Conservation (phyloP, 176 grass and related monocot genomes). For the Carex scoparia region DNA sequence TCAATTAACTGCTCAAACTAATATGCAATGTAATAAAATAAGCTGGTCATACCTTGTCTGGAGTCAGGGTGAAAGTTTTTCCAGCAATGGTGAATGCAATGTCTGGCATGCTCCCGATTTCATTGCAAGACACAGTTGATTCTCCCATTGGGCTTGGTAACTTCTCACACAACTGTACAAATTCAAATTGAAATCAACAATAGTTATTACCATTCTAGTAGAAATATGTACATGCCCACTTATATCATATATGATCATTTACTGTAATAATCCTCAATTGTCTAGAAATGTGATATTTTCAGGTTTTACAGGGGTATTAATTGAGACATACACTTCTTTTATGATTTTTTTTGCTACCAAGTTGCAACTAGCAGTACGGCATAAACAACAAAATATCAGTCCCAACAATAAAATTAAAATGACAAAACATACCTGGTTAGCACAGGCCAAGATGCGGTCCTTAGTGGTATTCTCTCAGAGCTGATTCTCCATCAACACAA, state of each 20-base stretch:
- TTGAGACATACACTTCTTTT: not conserved
- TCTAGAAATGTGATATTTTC: not conserved
- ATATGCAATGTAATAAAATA: not conserved
- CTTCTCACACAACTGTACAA: conserved; percentile 65
- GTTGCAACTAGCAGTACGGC: not conserved
- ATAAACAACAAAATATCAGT: not conserved
- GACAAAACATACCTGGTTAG: conserved; percentile 35
- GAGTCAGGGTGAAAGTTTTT: conserved; percentile 58
- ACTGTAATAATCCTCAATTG: not conserved
- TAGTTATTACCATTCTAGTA: conserved; percentile 3
- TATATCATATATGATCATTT: not conserved
- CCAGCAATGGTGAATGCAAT: conserved; percentile 78
- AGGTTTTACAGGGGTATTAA: not conserved
- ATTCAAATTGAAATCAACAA: not conserved
- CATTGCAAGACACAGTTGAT: conserved; percentile 67
- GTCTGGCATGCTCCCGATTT: conserved; percentile 71
- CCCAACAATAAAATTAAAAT: not conserved
- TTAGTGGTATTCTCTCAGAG: conserved; percentile 54
- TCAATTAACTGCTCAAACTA: not conserved
- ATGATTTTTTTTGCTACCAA: not conserved
- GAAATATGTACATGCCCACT: not conserved
- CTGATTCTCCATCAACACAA: conserved; percentile 76
- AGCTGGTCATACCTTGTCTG: conserved; percentile 55
- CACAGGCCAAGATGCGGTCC: conserved; percentile 52
- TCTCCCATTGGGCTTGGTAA: conserved; percentile 77